These are phyloP conservation scores for Kwoniella mangroviensis DNA, from an alignment of 768 basidiomycete genomes.

Conservation along the genomic window DNA sequence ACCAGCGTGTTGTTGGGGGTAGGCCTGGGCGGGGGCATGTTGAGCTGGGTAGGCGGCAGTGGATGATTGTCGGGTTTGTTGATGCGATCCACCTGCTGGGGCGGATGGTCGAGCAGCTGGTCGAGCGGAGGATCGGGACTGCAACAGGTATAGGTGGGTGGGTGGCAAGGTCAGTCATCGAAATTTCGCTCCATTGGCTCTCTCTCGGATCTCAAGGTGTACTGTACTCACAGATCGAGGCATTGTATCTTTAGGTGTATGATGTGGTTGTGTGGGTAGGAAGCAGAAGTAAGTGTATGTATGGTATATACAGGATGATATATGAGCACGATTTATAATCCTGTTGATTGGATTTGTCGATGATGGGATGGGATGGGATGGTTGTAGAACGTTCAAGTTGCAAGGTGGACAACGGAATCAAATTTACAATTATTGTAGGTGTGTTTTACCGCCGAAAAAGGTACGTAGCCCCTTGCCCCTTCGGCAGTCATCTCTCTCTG, in stretches of 20 bases:
- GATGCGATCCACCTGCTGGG: slow-evolving; percentile 36
- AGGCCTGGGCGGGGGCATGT: slow-evolving; percentile 31
- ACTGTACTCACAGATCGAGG: slow-evolving; percentile 47
- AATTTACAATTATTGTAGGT: background rate
- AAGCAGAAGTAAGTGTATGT: background rate
- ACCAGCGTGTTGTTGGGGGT: slow-evolving; percentile 31
- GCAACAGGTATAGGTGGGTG: background rate
- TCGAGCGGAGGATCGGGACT: slow-evolving; percentile 50
- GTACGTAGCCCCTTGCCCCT: background rate
- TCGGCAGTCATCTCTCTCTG: too few species aligned
- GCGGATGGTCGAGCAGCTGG: slow-evolving; percentile 50
- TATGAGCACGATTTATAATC: background rate
- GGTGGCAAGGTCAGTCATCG: slow-evolving; percentile 17
- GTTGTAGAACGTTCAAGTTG: slow-evolving; percentile 14
- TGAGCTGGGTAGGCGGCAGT: slow-evolving; percentile 42
- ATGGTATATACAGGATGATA: background rate
- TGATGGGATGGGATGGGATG: background rate
- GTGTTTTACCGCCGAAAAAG: slow-evolving; percentile 1
- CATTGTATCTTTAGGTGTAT: slow-evolving; percentile 27
- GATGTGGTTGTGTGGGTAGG: background rate
- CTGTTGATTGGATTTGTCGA: background rate
- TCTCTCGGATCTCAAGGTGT: background rate
- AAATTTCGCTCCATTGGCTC: too few species aligned
- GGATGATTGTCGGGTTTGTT: slow-evolving; percentile 34
- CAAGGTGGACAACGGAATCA: background rate